Evolutionary conservation across 1,284 basidiomycete genomes (phyloP), one percentile per base, ranked within the genome.

Genomic region (Leccinum fuscescens): DNA sequence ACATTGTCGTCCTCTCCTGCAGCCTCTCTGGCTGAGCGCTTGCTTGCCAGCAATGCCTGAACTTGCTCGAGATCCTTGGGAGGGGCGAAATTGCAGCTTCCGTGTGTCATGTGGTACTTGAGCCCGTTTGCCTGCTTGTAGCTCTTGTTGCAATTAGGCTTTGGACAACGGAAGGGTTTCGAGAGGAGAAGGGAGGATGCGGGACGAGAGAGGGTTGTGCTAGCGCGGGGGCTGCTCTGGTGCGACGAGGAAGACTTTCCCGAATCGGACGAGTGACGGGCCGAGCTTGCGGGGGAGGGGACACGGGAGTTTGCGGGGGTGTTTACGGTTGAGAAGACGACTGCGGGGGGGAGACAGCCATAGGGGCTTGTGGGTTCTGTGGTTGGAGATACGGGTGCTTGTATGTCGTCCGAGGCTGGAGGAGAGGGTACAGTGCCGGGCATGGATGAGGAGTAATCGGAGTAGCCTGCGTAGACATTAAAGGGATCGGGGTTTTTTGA

Each of bases 91-190:
- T 93, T 94, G 78, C 95, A 98, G 66, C 91, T 92, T 3, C 96
- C 93, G 72, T 94, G 93, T 17, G 93, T 90, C 76, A 96, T 90
- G 78, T 99, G 96, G 77, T 98, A 98, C 81, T 99, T 98, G 69
- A 99, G 82, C 1, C 92, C 92, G 72, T 94, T 94, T 62, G 94
- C 94, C 78, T 98, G 96, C 82, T 98, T 98, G 84, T 99, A 99
- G 51, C 88, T 89, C 83, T 99, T 99, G 80, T 95, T 96, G 81
- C 96, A 99, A 59, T 97, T 96, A 0, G 93, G 90, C 68, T 96
- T 96, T 14, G 94, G 94, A 80, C 96, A 99, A 65, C 90, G 86
- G 88, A 96, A 99, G 0, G 96, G 96, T 76, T 98, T 98, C 65
- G 83, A 88, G 27, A 84, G 71, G 17, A 87, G 76, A 14, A 86